Evolutionary conservation across 2,329 filamentous ascomycete species (phyloP), one percentile per base, ranked within the genome.

Genomic region (Cladophialophora bantiana): DNA sequence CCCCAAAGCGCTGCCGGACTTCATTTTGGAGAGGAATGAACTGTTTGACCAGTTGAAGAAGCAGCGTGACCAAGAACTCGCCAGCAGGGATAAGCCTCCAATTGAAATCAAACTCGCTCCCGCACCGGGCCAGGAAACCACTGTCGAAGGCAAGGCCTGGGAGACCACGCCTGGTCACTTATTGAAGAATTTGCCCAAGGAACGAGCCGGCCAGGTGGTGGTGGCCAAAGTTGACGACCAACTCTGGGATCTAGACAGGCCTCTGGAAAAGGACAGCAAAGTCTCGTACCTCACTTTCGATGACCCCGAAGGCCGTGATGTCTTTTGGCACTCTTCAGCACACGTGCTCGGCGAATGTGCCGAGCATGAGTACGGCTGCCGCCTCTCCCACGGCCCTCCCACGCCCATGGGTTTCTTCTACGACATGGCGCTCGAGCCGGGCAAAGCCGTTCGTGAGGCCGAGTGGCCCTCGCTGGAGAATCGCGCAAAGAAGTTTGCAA

Each of bases 271-370:
- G 80, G 92, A 89, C 82, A 95, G 92, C 83, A 90, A 88, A 73
- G 86, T 99, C 34, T 90, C 94, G 75, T 85, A 97, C 62, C 85
- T 98, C 70, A 89, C 91, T 71, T 99, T 98, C 74, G 89, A 93
- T 59, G 82, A 90, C 78, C 75, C 78, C 1, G 81, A 91, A 81
- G 94, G 93, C 75, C 94, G 95, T 82, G 92, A 92, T 78, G 94
- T 98, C 64, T 99, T 97, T 83, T 99, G 94, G 94, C 95, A 98
- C 80, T 96, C 93, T 20, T 94, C 90, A 74, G 95, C 95, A 53
- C 95, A 99, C 78, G 90, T 96, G 71, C 87, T 99, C n/a, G 95
- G 95, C 73, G 95, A 98, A 81, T 94, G 94, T 67, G 91, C 90
- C 58, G 95, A 99, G 81, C 87, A 91, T 76, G 87, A 93, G 74